A percentile compares a stretch with the other conserved stretches of the same genome.
These are phyloP conservation scores for Neodidymelliopsis sp. DNA, from an alignment of 2,329 filamentous ascomycete species.

Conservation along the genomic window DNA sequence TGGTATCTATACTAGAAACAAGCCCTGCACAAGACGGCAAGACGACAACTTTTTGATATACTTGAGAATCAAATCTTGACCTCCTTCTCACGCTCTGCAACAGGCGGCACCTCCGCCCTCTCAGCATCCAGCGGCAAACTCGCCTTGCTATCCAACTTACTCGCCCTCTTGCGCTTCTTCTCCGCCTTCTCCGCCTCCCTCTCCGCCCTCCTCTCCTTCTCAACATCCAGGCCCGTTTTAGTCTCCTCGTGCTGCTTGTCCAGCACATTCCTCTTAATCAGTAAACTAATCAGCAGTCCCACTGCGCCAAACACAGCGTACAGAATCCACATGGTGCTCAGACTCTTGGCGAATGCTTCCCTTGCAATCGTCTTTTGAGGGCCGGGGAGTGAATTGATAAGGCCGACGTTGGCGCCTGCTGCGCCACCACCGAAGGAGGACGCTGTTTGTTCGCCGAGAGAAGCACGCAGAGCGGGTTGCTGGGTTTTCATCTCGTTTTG, in stretches of 20 bases:
- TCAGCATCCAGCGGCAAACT: conserved; percentile 11
- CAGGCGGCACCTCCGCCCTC: conserved; percentile 1
- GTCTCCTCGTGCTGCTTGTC: conserved; percentile 56
- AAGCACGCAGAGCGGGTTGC: conserved; percentile 55
- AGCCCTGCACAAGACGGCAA: not conserved
- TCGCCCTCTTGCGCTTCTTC: conserved; percentile 37
- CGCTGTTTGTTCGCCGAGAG: conserved; percentile 62
- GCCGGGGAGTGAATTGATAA: conserved; percentile 62
- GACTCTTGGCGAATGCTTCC: conserved; percentile 52
- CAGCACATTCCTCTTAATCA: conserved; percentile 54
- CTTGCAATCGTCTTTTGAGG: conserved; percentile 54
- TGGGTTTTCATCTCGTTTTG: conserved; percentile 74
- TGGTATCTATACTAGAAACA: conserved; percentile 5
- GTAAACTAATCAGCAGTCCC: conserved; percentile 50
- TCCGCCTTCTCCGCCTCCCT: conserved; percentile 43
- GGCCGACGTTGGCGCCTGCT: conserved; percentile 67
- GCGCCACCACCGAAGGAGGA: conserved; percentile 63
- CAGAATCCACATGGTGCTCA: conserved; percentile 60
- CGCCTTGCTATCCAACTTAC: conserved; percentile 21
- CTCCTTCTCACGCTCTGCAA: conserved; percentile 1
- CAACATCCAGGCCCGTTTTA: conserved; percentile 57
- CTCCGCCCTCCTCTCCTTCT: conserved; percentile 50
- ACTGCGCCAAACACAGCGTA: conserved; percentile 52
- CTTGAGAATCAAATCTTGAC: conserved; percentile 1
- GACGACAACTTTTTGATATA: not conserved